phyloP scores from a whole-genome alignment of 495 filamentous ascomycete species.

The Neurospora sp. region DNA sequence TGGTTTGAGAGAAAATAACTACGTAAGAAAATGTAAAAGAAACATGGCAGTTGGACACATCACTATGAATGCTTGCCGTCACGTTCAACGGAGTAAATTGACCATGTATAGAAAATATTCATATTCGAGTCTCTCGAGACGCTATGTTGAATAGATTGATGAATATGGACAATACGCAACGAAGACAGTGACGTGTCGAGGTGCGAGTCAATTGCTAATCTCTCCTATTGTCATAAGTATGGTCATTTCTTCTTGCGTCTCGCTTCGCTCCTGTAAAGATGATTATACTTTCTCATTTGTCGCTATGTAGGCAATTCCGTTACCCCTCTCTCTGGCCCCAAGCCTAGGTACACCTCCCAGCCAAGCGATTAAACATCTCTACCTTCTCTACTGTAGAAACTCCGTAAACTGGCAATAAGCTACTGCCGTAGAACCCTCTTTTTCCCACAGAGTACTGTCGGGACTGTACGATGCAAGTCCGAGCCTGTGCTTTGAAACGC shows the following conservation, averaged over 20 bases:
- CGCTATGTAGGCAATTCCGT: neutral
- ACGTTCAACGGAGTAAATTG: neutral
- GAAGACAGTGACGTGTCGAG: neutral
- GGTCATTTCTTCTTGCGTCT: neutral
- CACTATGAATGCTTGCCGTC: neutral
- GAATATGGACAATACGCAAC: neutral
- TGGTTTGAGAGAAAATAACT: neutral
- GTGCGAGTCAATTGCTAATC: neutral
- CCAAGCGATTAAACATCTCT: neutral
- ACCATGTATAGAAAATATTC: too few species aligned
- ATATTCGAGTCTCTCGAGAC: neutral
- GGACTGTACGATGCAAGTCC: too few species aligned
- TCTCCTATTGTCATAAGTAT: neutral
- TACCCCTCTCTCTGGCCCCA: neutral
- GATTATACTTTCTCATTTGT: neutral
- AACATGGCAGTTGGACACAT: neutral
- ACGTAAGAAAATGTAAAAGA: neutral
- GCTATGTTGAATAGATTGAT: neutral
- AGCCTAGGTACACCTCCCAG: neutral
- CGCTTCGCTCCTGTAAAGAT: neutral
- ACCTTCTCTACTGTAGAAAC: neutral
- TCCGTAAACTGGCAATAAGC: too few species aligned
- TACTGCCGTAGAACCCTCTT: too few species aligned
- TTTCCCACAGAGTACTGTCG: too few species aligned
- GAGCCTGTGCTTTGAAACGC: too few species aligned